phyloP scores from a whole-genome alignment of 352 stramenopile species.

The Pseudoperonospora humuli region DNA sequence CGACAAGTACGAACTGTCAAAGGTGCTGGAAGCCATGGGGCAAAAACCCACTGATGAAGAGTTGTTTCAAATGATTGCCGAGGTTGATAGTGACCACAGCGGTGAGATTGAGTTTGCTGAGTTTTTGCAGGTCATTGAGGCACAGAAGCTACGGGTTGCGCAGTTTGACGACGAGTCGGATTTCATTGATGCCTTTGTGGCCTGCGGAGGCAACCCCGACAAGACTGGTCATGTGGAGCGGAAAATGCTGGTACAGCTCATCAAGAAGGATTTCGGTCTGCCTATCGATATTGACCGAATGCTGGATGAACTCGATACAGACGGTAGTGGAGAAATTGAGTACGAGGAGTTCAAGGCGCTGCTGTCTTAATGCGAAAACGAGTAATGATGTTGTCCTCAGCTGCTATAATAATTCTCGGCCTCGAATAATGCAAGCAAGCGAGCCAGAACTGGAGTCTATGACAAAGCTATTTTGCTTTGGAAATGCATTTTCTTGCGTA shows the following conservation, averaged over 20 bases:
- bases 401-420: not conserved
- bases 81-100: constrained; percentile 91
- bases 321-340: constrained; percentile 92
- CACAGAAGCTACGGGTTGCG: constrained; percentile 91
- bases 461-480: constrained; percentile 71
- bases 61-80: constrained; percentile 95
- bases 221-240: constrained; percentile 90
- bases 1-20: constrained; percentile 90
- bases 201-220: constrained; percentile 87
- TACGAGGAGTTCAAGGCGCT: constrained; percentile 95
- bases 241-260: constrained; percentile 87
- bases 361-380: constrained; percentile 43
- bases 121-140: constrained; percentile 96
- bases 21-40: constrained; percentile 95
- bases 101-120: constrained; percentile 96
- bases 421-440: constrained; percentile 1
- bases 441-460: constrained; percentile 23
- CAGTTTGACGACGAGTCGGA: constrained; percentile 95
- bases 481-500: constrained; percentile 65
- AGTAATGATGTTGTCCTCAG: not conserved
- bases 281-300: constrained; percentile 96
- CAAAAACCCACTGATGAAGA: constrained; percentile 96
- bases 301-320: constrained; percentile 92
- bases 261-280: constrained; percentile 94
- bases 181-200: constrained; percentile 96